phyloP scores from a whole-genome alignment of 2,329 filamentous ascomycete species.

The Alternaria ethzedia region DNA sequence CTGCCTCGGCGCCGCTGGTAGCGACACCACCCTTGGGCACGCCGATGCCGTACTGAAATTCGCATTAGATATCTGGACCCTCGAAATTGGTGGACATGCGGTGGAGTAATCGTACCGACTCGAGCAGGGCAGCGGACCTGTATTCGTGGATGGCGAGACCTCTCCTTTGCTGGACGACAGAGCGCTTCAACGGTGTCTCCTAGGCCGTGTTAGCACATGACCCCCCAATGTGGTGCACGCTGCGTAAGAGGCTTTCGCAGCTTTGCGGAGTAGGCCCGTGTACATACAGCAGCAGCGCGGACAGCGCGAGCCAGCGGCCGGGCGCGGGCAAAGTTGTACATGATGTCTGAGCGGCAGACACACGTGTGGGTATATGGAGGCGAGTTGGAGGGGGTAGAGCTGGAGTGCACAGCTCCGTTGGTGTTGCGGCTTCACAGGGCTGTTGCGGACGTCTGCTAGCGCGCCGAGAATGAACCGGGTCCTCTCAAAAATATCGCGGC shows the following conservation, averaged over 20 bases:
- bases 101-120: slow-evolving; percentile 57
- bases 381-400: slow-evolving; percentile 29
- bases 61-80: slow-evolving; percentile 30
- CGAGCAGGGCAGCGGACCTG: slow-evolving; percentile 90
- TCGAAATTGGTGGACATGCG: slow-evolving; percentile 11
- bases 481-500: slow-evolving; percentile 35
- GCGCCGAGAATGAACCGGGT: slow-evolving; percentile 40
- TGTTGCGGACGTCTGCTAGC: slow-evolving; percentile 42
- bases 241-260: slow-evolving; percentile 41
- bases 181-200: slow-evolving; percentile 62
- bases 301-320: slow-evolving; percentile 81
- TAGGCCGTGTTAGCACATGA: slow-evolving; percentile 49
- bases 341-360: slow-evolving; percentile 57
- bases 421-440: slow-evolving; percentile 32
- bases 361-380: slow-evolving; percentile 22
- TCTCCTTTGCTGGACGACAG: slow-evolving; percentile 78
- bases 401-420: slow-evolving; percentile 22
- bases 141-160: slow-evolving; percentile 98
- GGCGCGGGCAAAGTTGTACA: slow-evolving; percentile 84
- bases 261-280: slow-evolving; percentile 14
- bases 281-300: slow-evolving; percentile 75
- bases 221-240: slow-evolving; percentile 31
- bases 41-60: slow-evolving; percentile 83
- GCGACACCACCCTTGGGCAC: slow-evolving; percentile 91
- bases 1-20: slow-evolving; percentile 82